A percentile compares a stretch with the other conserved stretches of the same genome.
phyloP scores from a whole-genome alignment of 2,329 filamentous ascomycete genomes.

The Fusarium coicis region DNA sequence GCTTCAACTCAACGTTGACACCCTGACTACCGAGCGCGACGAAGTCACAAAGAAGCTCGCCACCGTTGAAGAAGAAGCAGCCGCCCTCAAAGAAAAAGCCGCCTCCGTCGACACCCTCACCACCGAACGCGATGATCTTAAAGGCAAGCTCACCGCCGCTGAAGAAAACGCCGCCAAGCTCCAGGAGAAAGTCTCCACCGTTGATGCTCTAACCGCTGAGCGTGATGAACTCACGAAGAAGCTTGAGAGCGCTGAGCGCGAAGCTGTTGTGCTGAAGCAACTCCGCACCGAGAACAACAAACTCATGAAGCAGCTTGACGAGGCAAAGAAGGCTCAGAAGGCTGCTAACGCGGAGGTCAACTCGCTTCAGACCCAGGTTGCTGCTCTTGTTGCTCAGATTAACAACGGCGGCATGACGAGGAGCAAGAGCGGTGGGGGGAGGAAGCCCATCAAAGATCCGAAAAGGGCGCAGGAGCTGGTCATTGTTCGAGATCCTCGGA shows the following conservation, averaged over 20 bases:
- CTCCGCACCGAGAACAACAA: slow-evolving; percentile 41
- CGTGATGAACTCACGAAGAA: slow-evolving; percentile 33
- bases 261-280: slow-evolving; percentile 34
- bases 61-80: slow-evolving; percentile 23
- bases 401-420: background rate
- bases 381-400: slow-evolving; percentile 38
- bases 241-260: slow-evolving; percentile 36
- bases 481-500: slow-evolving; percentile 41
- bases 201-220: slow-evolving; percentile 22
- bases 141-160: slow-evolving; percentile 23
- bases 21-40: slow-evolving; percentile 28
- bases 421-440: slow-evolving; percentile 23
- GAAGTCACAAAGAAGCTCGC: slow-evolving; percentile 41
- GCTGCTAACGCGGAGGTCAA: slow-evolving; percentile 33
- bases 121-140: slow-evolving; percentile 30
- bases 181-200: slow-evolving; percentile 13
- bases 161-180: slow-evolving; percentile 19
- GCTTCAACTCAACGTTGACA: slow-evolving; percentile 28
- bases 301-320: slow-evolving; percentile 40
- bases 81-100: slow-evolving; percentile 31
- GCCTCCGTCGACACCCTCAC: slow-evolving; percentile 24
- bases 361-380: slow-evolving; percentile 33
- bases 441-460: slow-evolving; percentile 39
- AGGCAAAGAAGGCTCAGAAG: slow-evolving; percentile 39
- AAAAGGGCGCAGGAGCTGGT: slow-evolving; percentile 43